Percentiles rank a stretch among this genome's conserved stretches.
phyloP scores from a whole-genome alignment of 2,329 filamentous ascomycete species.

The Pestalotiopsis sp. region DNA sequence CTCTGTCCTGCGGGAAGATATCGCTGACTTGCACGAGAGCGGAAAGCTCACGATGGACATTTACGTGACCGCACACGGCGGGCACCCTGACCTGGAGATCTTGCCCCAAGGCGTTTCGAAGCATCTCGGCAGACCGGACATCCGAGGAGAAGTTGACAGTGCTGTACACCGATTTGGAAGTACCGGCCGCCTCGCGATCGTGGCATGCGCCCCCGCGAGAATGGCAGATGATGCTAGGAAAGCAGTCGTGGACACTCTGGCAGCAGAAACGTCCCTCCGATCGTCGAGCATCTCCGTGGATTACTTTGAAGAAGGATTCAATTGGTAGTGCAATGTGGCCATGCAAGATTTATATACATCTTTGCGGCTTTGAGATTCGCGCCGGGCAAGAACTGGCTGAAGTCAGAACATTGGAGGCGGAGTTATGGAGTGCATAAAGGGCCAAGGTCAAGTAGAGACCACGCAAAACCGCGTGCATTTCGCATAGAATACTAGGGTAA shows the following conservation, averaged over 20 bases:
- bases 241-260: slow-evolving; percentile 36
- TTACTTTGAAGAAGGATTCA: slow-evolving; percentile 47
- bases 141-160: slow-evolving; percentile 32
- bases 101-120: slow-evolving; percentile 22
- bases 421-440: too few species aligned
- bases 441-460: too few species aligned
- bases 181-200: slow-evolving; percentile 37
- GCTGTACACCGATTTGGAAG: slow-evolving; percentile 21
- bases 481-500: too few species aligned
- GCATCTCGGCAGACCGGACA: slow-evolving; percentile 34
- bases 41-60: slow-evolving; percentile 37
- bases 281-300: slow-evolving; percentile 27
- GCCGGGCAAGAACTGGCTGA: too few species aligned
- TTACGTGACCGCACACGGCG: slow-evolving; percentile 32
- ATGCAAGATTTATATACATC: too few species aligned
- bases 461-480: too few species aligned
- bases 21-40: slow-evolving; percentile 30
- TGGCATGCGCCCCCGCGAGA: slow-evolving; percentile 46
- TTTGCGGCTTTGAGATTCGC: too few species aligned
- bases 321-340: slow-evolving; percentile 33
- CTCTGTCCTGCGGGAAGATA: slow-evolving; percentile 36
- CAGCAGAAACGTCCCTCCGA: slow-evolving; percentile 17
- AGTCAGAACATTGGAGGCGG: too few species aligned
- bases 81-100: neutral
- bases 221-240: slow-evolving; percentile 47